Base-by-base conservation (phyloP, 148 eudicot genomes). In the Agrostemma githago region DNA sequence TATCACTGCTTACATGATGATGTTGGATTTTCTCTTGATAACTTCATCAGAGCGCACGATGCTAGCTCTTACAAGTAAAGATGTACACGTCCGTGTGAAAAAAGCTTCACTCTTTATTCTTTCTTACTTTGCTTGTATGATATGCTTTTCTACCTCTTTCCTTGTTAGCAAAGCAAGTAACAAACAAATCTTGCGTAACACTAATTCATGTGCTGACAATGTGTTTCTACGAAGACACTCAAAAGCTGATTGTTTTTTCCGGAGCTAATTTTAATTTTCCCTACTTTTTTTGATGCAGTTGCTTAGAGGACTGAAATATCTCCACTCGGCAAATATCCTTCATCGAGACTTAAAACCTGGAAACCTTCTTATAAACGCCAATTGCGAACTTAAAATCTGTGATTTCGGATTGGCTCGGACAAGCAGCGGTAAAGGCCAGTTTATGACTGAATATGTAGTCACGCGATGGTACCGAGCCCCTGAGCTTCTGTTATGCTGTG, bases 391-490 rank as follows among this genome's bases (percentile, higher is more conserved):
- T 37, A 89, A 91, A 76, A 91, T 91, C 43, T 91, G 96, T 51
- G 96, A 91, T 79, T 91, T 91, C 62, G 96, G 96, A 34, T 85
- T 91, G 43, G 96, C 96, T 51, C 88, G 96, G 14, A 87, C 93
- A 42, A 87, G 88, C 72, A 85, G 85, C 48, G 86, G 86, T n/a
- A 85, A 86, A 61, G 93, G 85, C 4, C 96, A 87, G 43, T 89
- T 88, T 76, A 91, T 91, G 96, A 91, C 96, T 0, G 93, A 91
- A 78, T 90, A 90, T 20, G 96, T 90, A 42, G 96, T 90, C 17
- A 90, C 96, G 26, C 90, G 96, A 2, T 90, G 96, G 96, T 90
- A 90, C 67, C 68, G 96, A 26, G 96, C 92, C 37, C 96, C 96
- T 0, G 92, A 90, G 73, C 89, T 91, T 34, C 89, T 91, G 19